phyloP scores from a whole-genome alignment of 768 basidiomycete genomes.

The Suillus clintonianus region DNA sequence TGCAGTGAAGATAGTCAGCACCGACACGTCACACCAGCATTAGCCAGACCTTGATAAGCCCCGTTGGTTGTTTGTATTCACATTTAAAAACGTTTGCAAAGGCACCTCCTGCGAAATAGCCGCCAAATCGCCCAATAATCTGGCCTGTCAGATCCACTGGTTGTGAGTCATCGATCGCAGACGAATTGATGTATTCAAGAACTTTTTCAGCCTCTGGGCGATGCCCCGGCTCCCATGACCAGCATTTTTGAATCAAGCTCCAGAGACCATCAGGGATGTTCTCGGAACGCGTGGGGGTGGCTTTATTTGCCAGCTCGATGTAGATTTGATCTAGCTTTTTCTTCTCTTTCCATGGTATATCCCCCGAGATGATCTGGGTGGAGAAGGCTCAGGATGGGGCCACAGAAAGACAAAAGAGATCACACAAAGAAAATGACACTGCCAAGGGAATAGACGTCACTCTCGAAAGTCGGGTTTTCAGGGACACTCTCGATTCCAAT shows the following conservation, averaged over 20 bases:
- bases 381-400: background rate
- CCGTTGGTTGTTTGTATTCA: background rate
- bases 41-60: background rate
- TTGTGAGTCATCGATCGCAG: background rate
- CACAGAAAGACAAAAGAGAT: background rate
- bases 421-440: constrained; percentile 20
- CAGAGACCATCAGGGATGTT: background rate
- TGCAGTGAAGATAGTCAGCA: background rate
- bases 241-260: background rate
- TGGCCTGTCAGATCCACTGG: constrained; percentile 1
- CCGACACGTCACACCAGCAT: background rate
- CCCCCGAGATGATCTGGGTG: background rate
- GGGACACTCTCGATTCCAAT: constrained; percentile 29
- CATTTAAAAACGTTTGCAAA: background rate
- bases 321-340: background rate
- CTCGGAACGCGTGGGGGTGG: background rate
- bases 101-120: background rate
- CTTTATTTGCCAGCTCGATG: background rate
- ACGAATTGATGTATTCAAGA: background rate
- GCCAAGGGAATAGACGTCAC: constrained; percentile 43
- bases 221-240: background rate
- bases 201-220: background rate
- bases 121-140: background rate
- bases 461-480: constrained; percentile 11
- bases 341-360: background rate